Percentiles rank a stretch among this genome's conserved stretches.
Conservation (phyloP, 2,329 filamentous ascomycete genomes). For the Aspergillus tamarii region DNA sequence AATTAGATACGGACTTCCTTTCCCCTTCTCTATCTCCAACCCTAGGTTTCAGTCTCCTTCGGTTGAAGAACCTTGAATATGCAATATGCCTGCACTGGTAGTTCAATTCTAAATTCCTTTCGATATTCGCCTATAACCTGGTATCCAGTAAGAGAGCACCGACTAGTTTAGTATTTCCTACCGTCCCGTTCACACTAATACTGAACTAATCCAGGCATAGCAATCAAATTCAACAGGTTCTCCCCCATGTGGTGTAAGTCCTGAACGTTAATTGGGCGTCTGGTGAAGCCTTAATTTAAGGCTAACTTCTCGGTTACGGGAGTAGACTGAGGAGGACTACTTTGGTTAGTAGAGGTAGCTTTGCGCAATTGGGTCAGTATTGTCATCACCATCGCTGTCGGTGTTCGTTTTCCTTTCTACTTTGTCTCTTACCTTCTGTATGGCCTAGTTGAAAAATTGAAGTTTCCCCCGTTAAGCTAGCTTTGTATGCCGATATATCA, state of each 20-base stretch:
- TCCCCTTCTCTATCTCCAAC: neutral
- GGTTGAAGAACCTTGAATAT: neutral
- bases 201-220: neutral
- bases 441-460: neutral
- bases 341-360: neutral
- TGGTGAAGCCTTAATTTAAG: neutral
- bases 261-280: neutral
- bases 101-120: neutral
- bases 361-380: neutral
- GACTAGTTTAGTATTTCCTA: neutral
- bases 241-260: neutral
- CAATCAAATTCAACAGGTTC: neutral
- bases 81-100: neutral
- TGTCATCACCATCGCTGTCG: neutral
- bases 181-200: neutral
- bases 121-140: neutral
- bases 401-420: neutral
- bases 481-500: neutral
- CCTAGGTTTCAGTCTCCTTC: neutral
- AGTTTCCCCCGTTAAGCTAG: neutral
- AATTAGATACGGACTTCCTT: neutral
- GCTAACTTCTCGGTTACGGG: neutral
- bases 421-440: no score
- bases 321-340: neutral
- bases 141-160: neutral